Conservation (phyloP, 2,329 filamentous ascomycete species). For the Ceratocystis cacaofunesta region DNA sequence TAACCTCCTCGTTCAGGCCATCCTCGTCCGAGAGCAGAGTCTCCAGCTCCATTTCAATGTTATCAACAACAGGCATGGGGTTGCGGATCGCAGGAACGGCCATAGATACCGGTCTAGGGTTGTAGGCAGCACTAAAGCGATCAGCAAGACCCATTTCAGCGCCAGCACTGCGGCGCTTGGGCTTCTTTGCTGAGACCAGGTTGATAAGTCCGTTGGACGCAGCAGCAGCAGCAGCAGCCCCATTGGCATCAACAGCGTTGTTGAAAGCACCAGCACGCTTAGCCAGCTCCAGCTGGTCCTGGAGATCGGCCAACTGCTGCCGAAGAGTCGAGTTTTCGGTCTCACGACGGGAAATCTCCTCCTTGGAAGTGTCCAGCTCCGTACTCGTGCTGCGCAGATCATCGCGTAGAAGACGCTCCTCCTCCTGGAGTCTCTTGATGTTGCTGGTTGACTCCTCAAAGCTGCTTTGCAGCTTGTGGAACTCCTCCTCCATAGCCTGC, state of each 20-base stretch:
- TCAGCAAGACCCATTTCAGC: conserved; percentile 74
- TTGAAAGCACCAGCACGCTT: conserved; percentile 56
- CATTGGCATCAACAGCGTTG: conserved; percentile 44
- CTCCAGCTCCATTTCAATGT: conserved; percentile 89
- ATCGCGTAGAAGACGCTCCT: conserved; percentile 75
- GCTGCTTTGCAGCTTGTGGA: conserved; percentile 75
- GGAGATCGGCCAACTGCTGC: conserved; percentile 76
- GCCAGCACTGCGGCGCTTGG: conserved; percentile 83
- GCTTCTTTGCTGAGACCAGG: conserved; percentile 90
- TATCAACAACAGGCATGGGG: conserved; percentile 54
- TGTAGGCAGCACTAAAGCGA: conserved; percentile 83
- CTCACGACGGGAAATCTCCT: conserved; percentile 61
- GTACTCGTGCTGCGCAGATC: conserved; percentile 63
- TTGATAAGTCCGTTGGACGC: conserved; percentile 75
- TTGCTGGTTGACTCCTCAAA: conserved; percentile 84
- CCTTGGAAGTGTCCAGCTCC: conserved; percentile 66
- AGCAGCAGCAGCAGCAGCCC: conserved; percentile 25
- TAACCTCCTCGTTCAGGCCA: conserved; percentile 89
- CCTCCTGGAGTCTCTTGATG: conserved; percentile 87
- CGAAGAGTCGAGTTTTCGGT: conserved; percentile 72
- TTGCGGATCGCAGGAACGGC: conserved; percentile 50
- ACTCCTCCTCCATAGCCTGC: conserved; percentile 85
- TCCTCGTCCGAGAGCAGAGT: conserved; percentile 89
- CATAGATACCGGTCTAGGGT: conserved; percentile 92
- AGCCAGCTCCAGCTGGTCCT: conserved; percentile 81